Conservation (phyloP, 78 protist genomes). For the Guillardia theta region DNA sequence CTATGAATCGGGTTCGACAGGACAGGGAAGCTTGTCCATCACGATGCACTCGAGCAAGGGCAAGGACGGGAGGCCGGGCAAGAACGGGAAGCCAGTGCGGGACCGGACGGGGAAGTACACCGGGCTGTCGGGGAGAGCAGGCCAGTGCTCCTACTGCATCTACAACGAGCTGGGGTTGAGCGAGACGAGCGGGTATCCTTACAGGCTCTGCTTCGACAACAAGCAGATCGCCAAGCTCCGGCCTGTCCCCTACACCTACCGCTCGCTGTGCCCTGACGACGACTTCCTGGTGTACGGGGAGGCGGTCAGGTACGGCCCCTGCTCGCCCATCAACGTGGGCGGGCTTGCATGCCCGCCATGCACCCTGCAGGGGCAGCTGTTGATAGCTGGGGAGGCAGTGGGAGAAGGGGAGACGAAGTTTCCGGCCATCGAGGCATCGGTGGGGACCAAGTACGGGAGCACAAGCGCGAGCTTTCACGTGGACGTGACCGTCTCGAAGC, state of each 20-base stretch:
- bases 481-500: background rate
- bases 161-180: background rate
- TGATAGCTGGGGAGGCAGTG: too few relatives aligned
- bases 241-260: background rate
- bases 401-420: too few relatives aligned
- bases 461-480: background rate
- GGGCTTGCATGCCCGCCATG: background rate
- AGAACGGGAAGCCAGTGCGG: background rate
- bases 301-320: background rate
- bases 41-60: too few relatives aligned
- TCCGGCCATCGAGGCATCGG: too few relatives aligned
- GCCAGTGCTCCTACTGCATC: background rate
- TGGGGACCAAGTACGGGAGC: too few relatives aligned
- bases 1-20: background rate
- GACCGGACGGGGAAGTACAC: background rate
- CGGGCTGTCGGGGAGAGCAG: background rate
- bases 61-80: background rate
- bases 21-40: background rate
- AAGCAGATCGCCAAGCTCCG: background rate
- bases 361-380: background rate
- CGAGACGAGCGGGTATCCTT: background rate
- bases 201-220: background rate
- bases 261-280: background rate
- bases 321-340: background rate
- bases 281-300: background rate